Percentiles rank a stretch among this genome's conserved stretches.
phyloP scores from a whole-genome alignment of 1,284 basidiomycete species.

The Sanghuangporus sanghuang region DNA sequence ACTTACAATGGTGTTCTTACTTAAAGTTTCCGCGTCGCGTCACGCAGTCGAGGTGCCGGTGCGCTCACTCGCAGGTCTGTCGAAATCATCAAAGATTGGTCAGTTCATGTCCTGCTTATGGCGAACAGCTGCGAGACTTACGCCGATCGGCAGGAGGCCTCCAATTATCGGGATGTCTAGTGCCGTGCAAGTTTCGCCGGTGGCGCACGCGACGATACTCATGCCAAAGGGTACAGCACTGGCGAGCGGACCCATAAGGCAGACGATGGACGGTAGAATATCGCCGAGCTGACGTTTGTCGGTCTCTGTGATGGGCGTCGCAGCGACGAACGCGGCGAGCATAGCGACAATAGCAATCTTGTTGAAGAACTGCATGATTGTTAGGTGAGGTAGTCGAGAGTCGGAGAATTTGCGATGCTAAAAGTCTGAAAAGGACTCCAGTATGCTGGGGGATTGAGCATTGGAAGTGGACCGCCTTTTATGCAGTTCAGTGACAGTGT shows the following conservation, averaged over 20 bases:
- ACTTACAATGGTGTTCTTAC: too few relatives aligned
- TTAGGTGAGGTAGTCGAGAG: not conserved
- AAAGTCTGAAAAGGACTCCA: not conserved
- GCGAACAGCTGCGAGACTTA: not conserved
- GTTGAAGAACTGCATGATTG: not conserved
- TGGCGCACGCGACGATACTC: not conserved
- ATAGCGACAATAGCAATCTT: not conserved
- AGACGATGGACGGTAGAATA: not conserved
- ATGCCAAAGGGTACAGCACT: too few relatives aligned
- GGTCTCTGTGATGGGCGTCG: not conserved
- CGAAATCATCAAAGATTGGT: not conserved
- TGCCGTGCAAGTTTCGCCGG: not conserved
- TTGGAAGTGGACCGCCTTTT: not conserved
- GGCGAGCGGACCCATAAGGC: not conserved
- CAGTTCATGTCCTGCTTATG: not conserved
- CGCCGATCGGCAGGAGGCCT: not conserved
- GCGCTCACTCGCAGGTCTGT: not conserved
- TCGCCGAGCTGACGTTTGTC: not conserved
- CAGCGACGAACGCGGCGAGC: not conserved
- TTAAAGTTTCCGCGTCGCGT: too few relatives aligned
- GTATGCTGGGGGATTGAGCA: not conserved
- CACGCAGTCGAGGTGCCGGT: too few relatives aligned
- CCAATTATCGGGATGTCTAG: not conserved
- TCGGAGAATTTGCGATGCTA: not conserved
- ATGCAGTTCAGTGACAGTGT: not conserved